Evolutionary conservation across 2,329 filamentous ascomycete species (phyloP).

Genomic region (Endocalyx cinctus): DNA sequence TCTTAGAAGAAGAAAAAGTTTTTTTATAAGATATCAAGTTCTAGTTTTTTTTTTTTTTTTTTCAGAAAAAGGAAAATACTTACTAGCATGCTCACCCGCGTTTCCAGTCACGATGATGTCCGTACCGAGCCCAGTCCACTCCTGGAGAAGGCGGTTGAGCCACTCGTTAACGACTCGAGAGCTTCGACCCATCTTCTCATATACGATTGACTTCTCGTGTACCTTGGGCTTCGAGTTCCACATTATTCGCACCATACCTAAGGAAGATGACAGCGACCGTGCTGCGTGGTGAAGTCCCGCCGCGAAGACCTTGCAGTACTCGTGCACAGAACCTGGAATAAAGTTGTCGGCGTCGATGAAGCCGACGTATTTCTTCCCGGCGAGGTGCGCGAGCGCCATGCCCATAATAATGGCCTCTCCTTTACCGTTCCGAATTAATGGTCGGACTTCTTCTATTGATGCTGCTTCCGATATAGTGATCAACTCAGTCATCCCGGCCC

Average conservation of each 20-base stretch:
- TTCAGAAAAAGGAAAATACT: no score
- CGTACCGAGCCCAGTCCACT: conserved; percentile 3
- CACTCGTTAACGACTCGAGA: conserved; percentile 26
- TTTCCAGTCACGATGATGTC: conserved; percentile 28
- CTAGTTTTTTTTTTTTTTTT: no score
- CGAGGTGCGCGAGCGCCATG: conserved; percentile 22
- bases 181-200: conserved; percentile 23
- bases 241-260: not conserved
- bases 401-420: conserved; percentile 30
- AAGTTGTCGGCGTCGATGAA: conserved; percentile 31
- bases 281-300: conserved; percentile 24
- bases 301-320: conserved; percentile 29
- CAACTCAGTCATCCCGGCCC: not conserved
- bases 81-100: conserved; percentile 30
- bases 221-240: not conserved
- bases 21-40: no score
- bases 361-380: conserved; percentile 21
- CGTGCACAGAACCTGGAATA: conserved; percentile 22
- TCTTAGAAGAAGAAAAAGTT: no score
- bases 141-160: conserved; percentile 22
- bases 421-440: conserved; percentile 23
- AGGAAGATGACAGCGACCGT: not conserved
- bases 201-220: conserved; percentile 18
- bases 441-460: conserved; percentile 14
- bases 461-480: no score